Base-by-base conservation (phyloP, 1,139 yeast genomes). In the Eremothecium coryli region DNA sequence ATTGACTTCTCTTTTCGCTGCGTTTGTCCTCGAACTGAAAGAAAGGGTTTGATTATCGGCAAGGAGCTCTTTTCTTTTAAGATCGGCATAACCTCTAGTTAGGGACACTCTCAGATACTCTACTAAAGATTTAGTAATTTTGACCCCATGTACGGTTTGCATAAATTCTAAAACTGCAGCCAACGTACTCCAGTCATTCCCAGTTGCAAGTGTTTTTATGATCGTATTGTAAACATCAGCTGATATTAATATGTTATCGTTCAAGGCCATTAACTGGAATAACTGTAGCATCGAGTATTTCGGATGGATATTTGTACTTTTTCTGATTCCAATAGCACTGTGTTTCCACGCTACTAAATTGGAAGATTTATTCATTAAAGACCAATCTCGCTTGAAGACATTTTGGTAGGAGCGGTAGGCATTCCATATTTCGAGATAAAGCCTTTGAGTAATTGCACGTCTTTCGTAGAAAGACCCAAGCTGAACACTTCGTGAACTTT, bases 361-460 rank as follows among this genome's bases (percentile, higher is more conserved):
- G 8, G 49, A 43, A 12, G 40, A 38, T 24, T 26, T 36, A n/a
- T 40, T 38, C 6, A 38, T 29, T 14, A 38, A 29, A 12, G 38
- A 33, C 27, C 41, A 29, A 15, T 34, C 43, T 13, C 36, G 26
- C n/a, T 38, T 31, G 22, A 37, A 27, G 3, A 35, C 21, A n/a
- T 39, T 41, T 28, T 46, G 46, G 30, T 47, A 52, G n/a, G 38
- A 36, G 5, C 38, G 38, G 32, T 50, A 53, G 1, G 38, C 36
- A 24, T 38, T 48, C 56, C 57, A 55, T n/a, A 55, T 45, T 20
- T 48, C 50, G 9, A 31, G 20, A 37, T 52, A 54, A 10, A 53
- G 33, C 2, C 41, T 32, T 17, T 8, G 26, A 17, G 29, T 23
- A 21, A 49, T 36, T 9, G 37, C 37, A 11, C 50, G 44, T 9